A percentile compares a stretch with the other conserved stretches of the same genome.
These are phyloP conservation scores for Lepidopterella palustris DNA, from an alignment of 495 filamentous ascomycete genomes.

Conservation along the genomic window DNA sequence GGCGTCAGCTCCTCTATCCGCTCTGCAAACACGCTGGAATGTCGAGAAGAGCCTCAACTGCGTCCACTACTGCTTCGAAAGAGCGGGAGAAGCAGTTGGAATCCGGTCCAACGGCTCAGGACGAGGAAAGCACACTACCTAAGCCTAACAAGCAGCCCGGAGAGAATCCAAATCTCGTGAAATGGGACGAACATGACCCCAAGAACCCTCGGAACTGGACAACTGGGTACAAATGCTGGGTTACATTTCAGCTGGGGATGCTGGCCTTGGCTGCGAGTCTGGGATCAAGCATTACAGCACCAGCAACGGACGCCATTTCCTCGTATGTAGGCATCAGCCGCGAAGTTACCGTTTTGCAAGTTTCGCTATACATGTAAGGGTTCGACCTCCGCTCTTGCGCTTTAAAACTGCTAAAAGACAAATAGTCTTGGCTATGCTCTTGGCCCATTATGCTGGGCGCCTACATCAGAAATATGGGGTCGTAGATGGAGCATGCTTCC, in stretches of 20 bases:
- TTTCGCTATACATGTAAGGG: constrained; percentile 9
- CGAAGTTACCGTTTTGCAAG: constrained; percentile 33
- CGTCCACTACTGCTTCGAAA: not conserved
- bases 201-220: constrained; percentile 46
- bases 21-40: not conserved
- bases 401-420: not conserved
- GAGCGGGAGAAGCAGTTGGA: not conserved
- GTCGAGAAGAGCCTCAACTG: not conserved
- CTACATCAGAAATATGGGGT: constrained; percentile 42
- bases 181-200: not conserved
- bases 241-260: constrained; percentile 47
- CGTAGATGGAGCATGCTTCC: constrained; percentile 42
- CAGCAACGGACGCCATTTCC: constrained; percentile 41
- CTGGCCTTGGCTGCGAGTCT: constrained; percentile 46
- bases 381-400: not conserved
- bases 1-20: not conserved
- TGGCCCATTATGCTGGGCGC: constrained; percentile 38
- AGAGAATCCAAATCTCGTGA: not conserved
- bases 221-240: constrained; percentile 41
- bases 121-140: not conserved
- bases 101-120: not conserved
- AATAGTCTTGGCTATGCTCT: constrained; percentile 25
- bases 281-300: constrained; percentile 45
- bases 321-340: constrained; percentile 35
- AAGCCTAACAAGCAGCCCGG: too few species aligned